Evolutionary conservation across 1,139 yeast genomes (phyloP).

Genomic region (Geotrichum histeridarum): DNA sequence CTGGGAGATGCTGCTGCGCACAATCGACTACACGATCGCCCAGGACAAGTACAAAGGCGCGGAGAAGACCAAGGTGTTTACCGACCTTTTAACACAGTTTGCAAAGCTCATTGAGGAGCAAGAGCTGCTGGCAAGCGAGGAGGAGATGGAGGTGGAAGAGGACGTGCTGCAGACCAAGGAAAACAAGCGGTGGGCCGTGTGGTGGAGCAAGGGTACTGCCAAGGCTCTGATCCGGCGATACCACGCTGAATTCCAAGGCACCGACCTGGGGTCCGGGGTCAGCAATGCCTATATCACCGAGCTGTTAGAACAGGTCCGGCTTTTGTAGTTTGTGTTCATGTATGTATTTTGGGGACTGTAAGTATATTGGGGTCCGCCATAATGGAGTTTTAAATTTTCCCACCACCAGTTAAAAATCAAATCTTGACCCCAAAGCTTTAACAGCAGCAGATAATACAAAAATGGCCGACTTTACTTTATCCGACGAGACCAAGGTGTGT

Average conservation of each 20-base stretch:
- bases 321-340: background rate
- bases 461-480: constrained; percentile 41
- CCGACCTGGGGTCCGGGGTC: background rate
- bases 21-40: constrained; percentile 14
- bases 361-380: background rate
- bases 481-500: constrained; percentile 45
- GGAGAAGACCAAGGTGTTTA: constrained; percentile 14
- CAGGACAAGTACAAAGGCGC: background rate
- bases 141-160: constrained; percentile 9
- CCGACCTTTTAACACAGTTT: constrained; percentile 6
- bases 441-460: constrained; percentile 18
- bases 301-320: background rate
- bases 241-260: constrained; percentile 1
- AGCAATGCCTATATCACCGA: background rate
- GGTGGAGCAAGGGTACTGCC: constrained; percentile 18
- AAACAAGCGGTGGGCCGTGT: constrained; percentile 18
- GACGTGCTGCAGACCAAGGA: constrained; percentile 11
- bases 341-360: background rate
- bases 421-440: background rate
- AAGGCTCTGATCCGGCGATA: constrained; percentile 14
- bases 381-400: background rate
- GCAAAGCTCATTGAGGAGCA: constrained; percentile 20
- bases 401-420: background rate
- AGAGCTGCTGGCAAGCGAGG: constrained; percentile 17
- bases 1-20: constrained; percentile 26